Base-by-base conservation (phyloP, 805 yeast species). In the Yarrowia keelungensis region DNA sequence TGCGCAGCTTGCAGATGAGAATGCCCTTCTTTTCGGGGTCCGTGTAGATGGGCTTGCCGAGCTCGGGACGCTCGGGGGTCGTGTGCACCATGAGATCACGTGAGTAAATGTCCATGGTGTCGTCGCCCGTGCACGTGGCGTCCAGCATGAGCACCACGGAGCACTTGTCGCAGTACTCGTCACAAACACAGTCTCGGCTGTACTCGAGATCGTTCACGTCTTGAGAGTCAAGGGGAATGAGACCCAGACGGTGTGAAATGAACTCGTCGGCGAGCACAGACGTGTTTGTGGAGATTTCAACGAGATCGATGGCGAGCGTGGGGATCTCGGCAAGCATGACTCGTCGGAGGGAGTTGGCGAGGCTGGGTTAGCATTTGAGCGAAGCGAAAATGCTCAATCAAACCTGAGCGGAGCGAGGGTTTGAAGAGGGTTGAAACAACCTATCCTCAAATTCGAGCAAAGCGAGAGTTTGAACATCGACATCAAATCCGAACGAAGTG, bases 181-280 rank as follows among this genome's bases (percentile, higher is more conserved):
- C 99, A 82, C 99, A 95, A 53, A 97, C 93, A 79, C 99, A 95
- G 78, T 95, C 99, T 76, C 98, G 85, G 11, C 74, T 70, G 80
- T 93, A 94, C 71, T 91, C 87, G 72, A 94, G 81, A 71, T 88
- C 85, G 64, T 92, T 97, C 54, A 93, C 92, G 70, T 91, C 94
- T 50, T 87, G 86, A 74, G 96, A 87, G 72, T 89, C 89, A 58
- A 95, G 82, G 1, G 99, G 99, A 70, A 95, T 87, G 68, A 95
- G 83, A 50, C 99, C 99, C 71, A 95, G 81, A 76, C 99, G 84
- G 79, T 95, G 99, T 39, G 98, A 88, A 70, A 95, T 86, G 76
- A 95, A 95, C 79, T 95, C 99, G 79, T 95, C 99, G 2, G 99
- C 98, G 70, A 95, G 81, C 22, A 95, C 99, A 12, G 97, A 88